These are phyloP conservation scores for Millerozyma acaciae DNA, from an alignment of 805 yeast genomes.

Conservation along the genomic window DNA sequence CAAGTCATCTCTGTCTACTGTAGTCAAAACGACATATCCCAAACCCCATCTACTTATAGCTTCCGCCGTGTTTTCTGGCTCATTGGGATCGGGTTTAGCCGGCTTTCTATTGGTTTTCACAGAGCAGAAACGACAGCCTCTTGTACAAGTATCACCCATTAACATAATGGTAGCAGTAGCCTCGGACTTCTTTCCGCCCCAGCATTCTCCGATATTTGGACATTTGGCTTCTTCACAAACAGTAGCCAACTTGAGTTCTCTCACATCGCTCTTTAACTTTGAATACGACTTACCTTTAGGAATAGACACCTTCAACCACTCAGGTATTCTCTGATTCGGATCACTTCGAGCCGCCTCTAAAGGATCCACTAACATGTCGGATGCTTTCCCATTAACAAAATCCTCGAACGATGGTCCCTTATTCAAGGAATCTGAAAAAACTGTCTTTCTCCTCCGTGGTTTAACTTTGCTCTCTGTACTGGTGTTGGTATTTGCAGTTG, in stretches of 20 bases:
- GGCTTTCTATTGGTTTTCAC: conserved; percentile 92
- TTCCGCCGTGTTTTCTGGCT: conserved; percentile 96
- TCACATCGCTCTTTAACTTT: conserved; percentile 77
- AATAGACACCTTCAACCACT: conserved; percentile 92
- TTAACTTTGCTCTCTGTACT: conserved; percentile 9
- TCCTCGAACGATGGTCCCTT: conserved; percentile 94
- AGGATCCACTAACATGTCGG: conserved; percentile 66
- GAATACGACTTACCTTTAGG: conserved; percentile 91
- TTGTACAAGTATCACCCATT: conserved; percentile 96
- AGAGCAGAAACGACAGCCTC: conserved; percentile 98
- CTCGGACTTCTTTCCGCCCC: conserved; percentile 95
- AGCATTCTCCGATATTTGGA: conserved; percentile 99
- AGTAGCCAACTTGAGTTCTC: conserved; percentile 85
- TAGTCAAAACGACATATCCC: conserved; percentile 95
- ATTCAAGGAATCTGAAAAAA: conserved; percentile 65
- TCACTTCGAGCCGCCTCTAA: conserved; percentile 68
- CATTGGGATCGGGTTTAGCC: conserved; percentile 86
- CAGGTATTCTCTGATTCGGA: conserved; percentile 72
- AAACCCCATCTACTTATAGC: conserved; percentile 97
- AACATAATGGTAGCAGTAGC: conserved; percentile 98
- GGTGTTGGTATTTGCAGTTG: conserved; percentile 13
- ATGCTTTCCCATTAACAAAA: conserved; percentile 78
- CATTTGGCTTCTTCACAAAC: conserved; percentile 99
- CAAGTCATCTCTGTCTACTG: conserved; percentile 96
- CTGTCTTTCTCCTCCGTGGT: conserved; percentile 50